phyloP scores from a whole-genome alignment of 2,329 filamentous ascomycete species.

The Colletotrichum chlorophyti region DNA sequence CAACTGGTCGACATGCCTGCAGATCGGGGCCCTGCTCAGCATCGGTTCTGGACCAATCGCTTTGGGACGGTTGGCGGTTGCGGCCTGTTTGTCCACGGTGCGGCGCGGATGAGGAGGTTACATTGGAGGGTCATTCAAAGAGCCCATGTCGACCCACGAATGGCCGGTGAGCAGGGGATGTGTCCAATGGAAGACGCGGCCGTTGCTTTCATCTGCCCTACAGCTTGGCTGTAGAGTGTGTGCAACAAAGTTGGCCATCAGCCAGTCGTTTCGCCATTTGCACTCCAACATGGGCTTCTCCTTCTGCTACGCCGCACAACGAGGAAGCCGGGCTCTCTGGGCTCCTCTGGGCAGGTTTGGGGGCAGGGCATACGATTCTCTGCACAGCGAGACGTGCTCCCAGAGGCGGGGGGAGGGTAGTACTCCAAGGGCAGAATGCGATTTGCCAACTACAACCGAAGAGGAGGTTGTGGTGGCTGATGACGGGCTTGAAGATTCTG shows the following conservation, averaged over 20 bases:
- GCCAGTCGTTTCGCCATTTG: conserved; percentile 23
- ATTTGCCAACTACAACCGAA: conserved; percentile 6
- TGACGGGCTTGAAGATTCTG: background rate
- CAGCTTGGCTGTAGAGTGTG: conserved; percentile 1
- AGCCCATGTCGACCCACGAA: conserved; percentile 17
- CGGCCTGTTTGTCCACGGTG: conserved; percentile 16
- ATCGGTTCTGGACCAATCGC: conserved; percentile 12
- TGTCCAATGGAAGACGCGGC: conserved; percentile 6
- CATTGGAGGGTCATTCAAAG: conserved; percentile 17
- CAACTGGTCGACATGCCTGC: conserved; percentile 25
- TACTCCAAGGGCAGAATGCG: background rate
- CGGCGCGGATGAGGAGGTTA: conserved; percentile 13
- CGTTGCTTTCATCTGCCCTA: conserved; percentile 17
- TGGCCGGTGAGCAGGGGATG: conserved; percentile 9
- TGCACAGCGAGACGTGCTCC: conserved; percentile 9
- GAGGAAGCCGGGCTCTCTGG: background rate
- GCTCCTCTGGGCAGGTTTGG: background rate
- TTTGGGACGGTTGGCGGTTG: conserved; percentile 9
- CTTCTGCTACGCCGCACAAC: conserved; percentile 21
- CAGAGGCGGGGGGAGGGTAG: conserved; percentile 19
- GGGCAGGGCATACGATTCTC: background rate
- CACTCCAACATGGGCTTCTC: no score
- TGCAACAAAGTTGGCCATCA: background rate
- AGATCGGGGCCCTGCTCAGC: conserved; percentile 22
- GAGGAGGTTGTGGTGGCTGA: background rate